Conservation (phyloP, 2,329 filamentous ascomycete genomes). For the Claviceps digitariae region DNA sequence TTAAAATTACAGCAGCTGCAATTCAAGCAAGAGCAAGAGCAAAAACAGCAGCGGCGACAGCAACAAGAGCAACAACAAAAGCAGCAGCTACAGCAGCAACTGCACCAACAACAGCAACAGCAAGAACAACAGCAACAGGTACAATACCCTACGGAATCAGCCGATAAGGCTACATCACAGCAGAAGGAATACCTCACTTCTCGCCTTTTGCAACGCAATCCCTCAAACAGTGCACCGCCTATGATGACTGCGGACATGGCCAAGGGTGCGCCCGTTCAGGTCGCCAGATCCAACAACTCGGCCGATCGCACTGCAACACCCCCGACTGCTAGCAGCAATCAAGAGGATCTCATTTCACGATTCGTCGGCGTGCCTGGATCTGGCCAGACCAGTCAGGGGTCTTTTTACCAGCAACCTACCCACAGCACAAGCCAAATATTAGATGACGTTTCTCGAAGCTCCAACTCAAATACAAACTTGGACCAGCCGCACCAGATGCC, state of each 20-base stretch:
- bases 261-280: conserved; percentile 25
- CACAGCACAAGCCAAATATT: conserved; percentile 16
- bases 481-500: conserved; percentile 13
- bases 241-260: conserved; percentile 48
- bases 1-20: not conserved
- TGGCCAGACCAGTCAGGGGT: conserved; percentile 35
- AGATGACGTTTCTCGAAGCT: conserved; percentile 23
- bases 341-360: conserved; percentile 42
- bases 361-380: conserved; percentile 42
- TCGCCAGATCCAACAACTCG: conserved; percentile 19
- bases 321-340: conserved; percentile 20
- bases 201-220: conserved; percentile 49
- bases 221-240: conserved; percentile 47
- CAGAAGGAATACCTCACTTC: conserved; percentile 57
- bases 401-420: conserved; percentile 31
- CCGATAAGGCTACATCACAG: conserved; percentile 28
- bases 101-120: not conserved
- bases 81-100: not conserved
- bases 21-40: not conserved
- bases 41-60: not conserved
- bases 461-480: conserved; percentile 28
- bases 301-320: conserved; percentile 15
- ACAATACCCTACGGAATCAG: conserved; percentile 7
- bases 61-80: not conserved
- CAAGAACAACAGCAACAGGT: not conserved